Evolutionary conservation across 495 filamentous ascomycete species (phyloP), one percentile per base, ranked within the genome.

Genomic region (Usnea hakonensis): DNA sequence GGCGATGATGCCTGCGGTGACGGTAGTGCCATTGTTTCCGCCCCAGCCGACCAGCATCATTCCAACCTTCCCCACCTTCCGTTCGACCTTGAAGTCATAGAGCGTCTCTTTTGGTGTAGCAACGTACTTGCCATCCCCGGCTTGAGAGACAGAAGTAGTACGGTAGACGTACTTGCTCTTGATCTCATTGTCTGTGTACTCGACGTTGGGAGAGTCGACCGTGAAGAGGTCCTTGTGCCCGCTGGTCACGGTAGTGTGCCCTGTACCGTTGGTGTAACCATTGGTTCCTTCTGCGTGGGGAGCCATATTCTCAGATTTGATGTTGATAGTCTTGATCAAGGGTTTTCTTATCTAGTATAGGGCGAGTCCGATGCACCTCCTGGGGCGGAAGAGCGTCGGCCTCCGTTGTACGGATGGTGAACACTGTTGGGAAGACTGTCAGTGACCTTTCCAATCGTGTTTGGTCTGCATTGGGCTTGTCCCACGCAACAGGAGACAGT

Each of bases 41-140:
- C 94, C 94, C 90, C 86, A 94, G 64, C 94, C 94, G 64, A 97
- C 95, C 71, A 98, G 84, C 94, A 98, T 97, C 79, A 95, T 81
- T 70, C 94, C 94, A 63, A 90, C 82, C 82, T 95, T 97, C 75
- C 90, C 90, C 44, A 97, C 83, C 74, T 90, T 90, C 72, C 91
- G 90, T 71, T 95, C 89, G 71, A 94, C 88, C 83, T 96, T 95
- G 89, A 98, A 97, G 79, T 97, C 85, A 75, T 97, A 97, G 67
- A 86, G 77, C 62, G 87, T 91, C 76, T 96, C 87, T 80, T 90
- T 89, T 67, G 94, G 94, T 48, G 83, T 85, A 63, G 90, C 94
- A 55, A 91, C 84, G 73, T 87, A 85, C 74, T 89, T 88, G 74
- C 90, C 90, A 71, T 89, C 82, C 66, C 83, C 81, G 68, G 77